Percentiles rank a stretch among this genome's conserved stretches.
Evolutionary conservation across 345 rosid species (phyloP).

Genomic region (Salix dunnii): DNA sequence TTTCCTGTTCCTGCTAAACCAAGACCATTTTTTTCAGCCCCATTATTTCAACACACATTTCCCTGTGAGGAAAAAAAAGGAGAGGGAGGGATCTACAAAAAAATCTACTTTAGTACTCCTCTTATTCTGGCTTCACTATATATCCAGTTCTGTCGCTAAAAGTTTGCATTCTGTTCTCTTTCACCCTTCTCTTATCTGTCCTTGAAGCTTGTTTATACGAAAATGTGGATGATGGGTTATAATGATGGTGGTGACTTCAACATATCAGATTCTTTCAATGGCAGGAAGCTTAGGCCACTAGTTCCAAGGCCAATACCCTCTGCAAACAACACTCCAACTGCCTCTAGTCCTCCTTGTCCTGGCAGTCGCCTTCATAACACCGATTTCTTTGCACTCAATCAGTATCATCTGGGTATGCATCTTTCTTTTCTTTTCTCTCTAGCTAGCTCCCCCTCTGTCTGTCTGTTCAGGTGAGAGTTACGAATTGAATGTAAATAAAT

Average conservation of each 20-base stretch:
- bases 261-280: constrained; percentile 54
- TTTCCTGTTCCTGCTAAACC: constrained; percentile 13
- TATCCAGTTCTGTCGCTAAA: not conserved
- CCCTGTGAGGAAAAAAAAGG: constrained; percentile 3
- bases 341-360: constrained; percentile 24
- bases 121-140: not conserved
- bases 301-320: constrained; percentile 62
- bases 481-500: not conserved
- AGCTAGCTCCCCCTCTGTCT: not conserved
- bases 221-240: constrained; percentile 96
- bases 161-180: not conserved
- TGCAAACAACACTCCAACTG: constrained; percentile 24
- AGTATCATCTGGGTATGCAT: constrained; percentile 43
- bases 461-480: not conserved
- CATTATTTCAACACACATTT: constrained; percentile 5
- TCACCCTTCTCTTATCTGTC: not conserved
- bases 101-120: not conserved
- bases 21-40: constrained; percentile 6
- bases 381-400: constrained; percentile 54
- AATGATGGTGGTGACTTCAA: constrained; percentile 61
- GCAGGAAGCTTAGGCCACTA: constrained; percentile 75
- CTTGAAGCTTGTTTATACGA: not conserved
- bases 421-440: constrained; percentile 4
- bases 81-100: not conserved
- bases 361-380: constrained; percentile 35